Evolutionary conservation across 306 rosid genomes (phyloP).

Genomic region (Prunus salicina): DNA sequence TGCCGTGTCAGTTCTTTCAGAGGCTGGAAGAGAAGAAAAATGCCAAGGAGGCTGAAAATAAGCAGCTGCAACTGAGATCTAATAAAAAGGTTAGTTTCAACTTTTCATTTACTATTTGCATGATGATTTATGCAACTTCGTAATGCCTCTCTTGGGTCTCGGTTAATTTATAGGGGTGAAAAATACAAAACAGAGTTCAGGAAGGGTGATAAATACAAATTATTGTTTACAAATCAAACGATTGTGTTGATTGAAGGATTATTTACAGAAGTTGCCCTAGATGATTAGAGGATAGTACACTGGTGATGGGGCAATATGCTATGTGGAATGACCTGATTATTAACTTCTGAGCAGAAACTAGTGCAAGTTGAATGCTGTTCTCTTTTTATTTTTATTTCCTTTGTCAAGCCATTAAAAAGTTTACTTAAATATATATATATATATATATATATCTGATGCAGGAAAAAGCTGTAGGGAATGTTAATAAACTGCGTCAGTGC

Average conservation of each 20-base stretch:
- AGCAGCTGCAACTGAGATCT: constrained; percentile 42
- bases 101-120: neutral
- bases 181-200: neutral
- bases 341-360: neutral
- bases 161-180: neutral
- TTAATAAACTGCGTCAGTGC: constrained; percentile 39
- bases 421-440: too few species aligned
- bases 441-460: constrained; percentile 15
- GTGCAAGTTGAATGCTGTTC: neutral
- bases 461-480: constrained; percentile 42
- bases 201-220: neutral
- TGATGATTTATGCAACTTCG: neutral
- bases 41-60: constrained; percentile 49
- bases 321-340: neutral
- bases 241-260: neutral
- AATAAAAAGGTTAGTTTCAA: constrained; percentile 45
- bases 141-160: neutral
- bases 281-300: neutral
- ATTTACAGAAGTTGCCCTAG: too few species aligned
- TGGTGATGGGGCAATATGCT: neutral
- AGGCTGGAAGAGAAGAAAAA: constrained; percentile 57
- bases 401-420: neutral
- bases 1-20: constrained; percentile 57
- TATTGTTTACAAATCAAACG: too few species aligned
- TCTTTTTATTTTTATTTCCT: neutral